Percentiles rank a stretch among this genome's conserved stretches.
These are phyloP conservation scores for Omphalotus olearius DNA, from an alignment of 1,284 basidiomycete species.

Conservation along the genomic window DNA sequence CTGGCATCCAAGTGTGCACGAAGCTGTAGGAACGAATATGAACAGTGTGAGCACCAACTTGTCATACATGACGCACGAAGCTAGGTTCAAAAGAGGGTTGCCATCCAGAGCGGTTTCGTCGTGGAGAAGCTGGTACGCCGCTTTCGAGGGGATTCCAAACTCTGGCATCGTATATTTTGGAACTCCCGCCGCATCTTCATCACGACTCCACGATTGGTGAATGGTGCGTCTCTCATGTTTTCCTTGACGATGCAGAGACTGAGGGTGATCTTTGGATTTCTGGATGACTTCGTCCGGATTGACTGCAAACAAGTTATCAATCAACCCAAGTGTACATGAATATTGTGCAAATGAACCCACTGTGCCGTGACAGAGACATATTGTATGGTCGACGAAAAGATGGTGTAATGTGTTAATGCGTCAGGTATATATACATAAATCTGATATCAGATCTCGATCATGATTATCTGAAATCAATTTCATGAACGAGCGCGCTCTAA, in stretches of 20 bases:
- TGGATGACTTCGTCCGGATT: conserved; percentile 30
- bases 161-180: conserved; percentile 39
- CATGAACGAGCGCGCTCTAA: too few species aligned
- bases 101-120: conserved; percentile 64
- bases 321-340: neutral
- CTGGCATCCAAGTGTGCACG: conserved; percentile 59
- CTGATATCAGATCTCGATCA: too few species aligned
- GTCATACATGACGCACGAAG: conserved; percentile 33
- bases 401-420: too few species aligned
- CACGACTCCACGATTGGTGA: conserved; percentile 35
- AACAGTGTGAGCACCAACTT: neutral
- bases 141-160: conserved; percentile 33
- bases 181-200: conserved; percentile 31
- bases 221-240: conserved; percentile 22
- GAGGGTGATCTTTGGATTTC: conserved; percentile 33
- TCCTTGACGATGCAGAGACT: conserved; percentile 26
- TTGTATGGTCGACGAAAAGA: neutral
- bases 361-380: conserved; percentile 26
- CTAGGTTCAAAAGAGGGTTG: conserved; percentile 63
- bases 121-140: conserved; percentile 57
- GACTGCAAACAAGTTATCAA: conserved; percentile 15
- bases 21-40: conserved; percentile 27
- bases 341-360: conserved; percentile 12
- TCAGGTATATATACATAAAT: too few species aligned
- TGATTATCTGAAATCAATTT: too few species aligned